Conservation (phyloP, 352 stramenopile genomes). For the Globisporangium nodosum region DNA sequence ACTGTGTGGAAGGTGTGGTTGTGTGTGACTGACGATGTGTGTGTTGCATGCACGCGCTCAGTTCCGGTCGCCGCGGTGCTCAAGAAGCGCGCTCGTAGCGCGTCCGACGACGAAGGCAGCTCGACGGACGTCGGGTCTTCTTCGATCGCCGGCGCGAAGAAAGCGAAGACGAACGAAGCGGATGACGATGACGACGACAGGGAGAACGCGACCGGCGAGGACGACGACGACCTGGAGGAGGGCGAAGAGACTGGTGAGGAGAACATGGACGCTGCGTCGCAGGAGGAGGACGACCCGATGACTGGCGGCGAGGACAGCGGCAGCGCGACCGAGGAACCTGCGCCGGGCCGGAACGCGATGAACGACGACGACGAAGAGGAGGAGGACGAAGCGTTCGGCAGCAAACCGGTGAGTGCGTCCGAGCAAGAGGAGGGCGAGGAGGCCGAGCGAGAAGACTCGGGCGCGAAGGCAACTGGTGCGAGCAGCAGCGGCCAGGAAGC, state of each 20-base stretch:
- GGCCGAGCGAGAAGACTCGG: not conserved
- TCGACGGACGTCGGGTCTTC: constrained; percentile 10
- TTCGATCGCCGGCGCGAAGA: constrained; percentile 11
- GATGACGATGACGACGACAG: constrained; percentile 15
- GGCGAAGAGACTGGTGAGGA: constrained; percentile 16
- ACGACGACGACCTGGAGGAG: constrained; percentile 15
- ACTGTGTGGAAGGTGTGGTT: not conserved
- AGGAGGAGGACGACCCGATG: constrained; percentile 27
- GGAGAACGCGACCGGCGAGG: constrained; percentile 8
- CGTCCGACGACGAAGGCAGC: constrained; percentile 23
- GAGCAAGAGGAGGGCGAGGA: constrained; percentile 9
- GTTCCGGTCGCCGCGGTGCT: constrained; percentile 24
- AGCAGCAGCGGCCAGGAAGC: not conserved
- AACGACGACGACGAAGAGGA: constrained; percentile 15
- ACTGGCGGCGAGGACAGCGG: constrained; percentile 12
- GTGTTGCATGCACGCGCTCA: not conserved
- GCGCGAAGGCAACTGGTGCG: not conserved
- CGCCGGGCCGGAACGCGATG: not conserved
- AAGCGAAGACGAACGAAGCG: constrained; percentile 15
- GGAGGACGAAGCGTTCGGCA: constrained; percentile 16
- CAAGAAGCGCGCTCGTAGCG: constrained; percentile 41
- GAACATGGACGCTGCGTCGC: not conserved
- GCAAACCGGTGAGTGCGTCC: constrained; percentile 4
- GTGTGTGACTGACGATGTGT: not conserved
- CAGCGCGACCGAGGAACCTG: not conserved